Evolutionary conservation across 768 basidiomycete species (phyloP), one percentile per base, ranked within the genome.

Genomic region (Tulasnella sp.): DNA sequence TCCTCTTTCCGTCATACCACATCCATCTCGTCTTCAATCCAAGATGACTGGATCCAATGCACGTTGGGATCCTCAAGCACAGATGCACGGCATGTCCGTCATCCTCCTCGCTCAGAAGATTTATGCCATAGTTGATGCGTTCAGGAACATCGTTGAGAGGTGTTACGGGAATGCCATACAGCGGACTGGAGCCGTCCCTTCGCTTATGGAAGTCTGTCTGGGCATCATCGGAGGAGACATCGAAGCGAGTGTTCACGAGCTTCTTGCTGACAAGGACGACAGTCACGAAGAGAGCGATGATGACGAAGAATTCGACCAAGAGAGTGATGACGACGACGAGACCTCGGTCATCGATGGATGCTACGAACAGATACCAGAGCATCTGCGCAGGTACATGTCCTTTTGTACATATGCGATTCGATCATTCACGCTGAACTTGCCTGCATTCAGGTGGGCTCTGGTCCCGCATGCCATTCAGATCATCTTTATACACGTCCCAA

Each of bases 391-490:
- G 59, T 60, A n/a, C n/a, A n/a, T n/a, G n/a, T n/a, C n/a, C n/a
- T n/a, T n/a, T n/a, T n/a, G n/a, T n/a, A n/a, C n/a, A n/a, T n/a
- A n/a, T n/a, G n/a, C n/a, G n/a, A n/a, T n/a, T n/a, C n/a, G n/a
- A n/a, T n/a, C n/a, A n/a, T n/a, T n/a, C n/a, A n/a, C n/a, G n/a
- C n/a, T n/a, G 15, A n/a, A 25, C 11, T 19, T 17, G 2, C 15
- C 0, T 15, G 17, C 17, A 22, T 17, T 25, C 29, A 60, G 59
- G 43, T 60, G 59, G 59, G 59, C 52, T 17, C 24, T 60, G 9
- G 52, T 60, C 22, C 59, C 59, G 9, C 59, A 60, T 24, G 59
- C 52, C 52, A 19, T 60, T 17, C 34, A 43, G 42, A 60, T 60
- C 27, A 52, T 60, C 19, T 27, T 60, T 10, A 41, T 44, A 11